Evolutionary conservation across 2,329 filamentous ascomycete genomes (phyloP).

Genomic region (Zymoseptoria crescenta): DNA sequence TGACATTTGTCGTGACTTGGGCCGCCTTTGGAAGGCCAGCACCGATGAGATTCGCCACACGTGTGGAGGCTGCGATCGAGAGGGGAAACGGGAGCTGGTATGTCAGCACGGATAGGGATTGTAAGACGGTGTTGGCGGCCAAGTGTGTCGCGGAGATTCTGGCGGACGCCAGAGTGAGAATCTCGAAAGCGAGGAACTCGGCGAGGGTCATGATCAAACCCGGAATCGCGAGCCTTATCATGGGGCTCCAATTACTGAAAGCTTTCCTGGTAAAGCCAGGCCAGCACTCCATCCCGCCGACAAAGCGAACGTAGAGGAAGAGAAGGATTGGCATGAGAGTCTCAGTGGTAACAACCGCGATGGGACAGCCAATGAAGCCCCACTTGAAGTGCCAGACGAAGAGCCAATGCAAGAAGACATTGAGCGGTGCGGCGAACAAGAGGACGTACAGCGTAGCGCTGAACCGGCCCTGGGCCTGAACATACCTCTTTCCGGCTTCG

Average conservation of each 20-base stretch:
- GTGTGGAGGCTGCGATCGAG: slow-evolving; percentile 78
- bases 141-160: slow-evolving; percentile 72
- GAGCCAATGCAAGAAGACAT: slow-evolving; percentile 71
- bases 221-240: slow-evolving; percentile 80
- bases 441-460: slow-evolving; percentile 75
- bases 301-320: slow-evolving; percentile 63
- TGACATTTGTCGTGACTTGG: slow-evolving; percentile 71
- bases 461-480: slow-evolving; percentile 85
- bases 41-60: slow-evolving; percentile 86
- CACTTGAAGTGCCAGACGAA: slow-evolving; percentile 59
- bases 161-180: slow-evolving; percentile 73
- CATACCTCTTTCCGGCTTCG: slow-evolving; percentile 73
- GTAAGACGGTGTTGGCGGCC: slow-evolving; percentile 79
- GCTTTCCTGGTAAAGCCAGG: slow-evolving; percentile 65
- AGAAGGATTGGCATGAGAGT: slow-evolving; percentile 66
- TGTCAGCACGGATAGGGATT: slow-evolving; percentile 68
- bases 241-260: slow-evolving; percentile 68
- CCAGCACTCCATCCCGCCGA: slow-evolving; percentile 71
- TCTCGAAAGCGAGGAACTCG: slow-evolving; percentile 80
- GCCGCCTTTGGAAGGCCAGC: slow-evolving; percentile 75
- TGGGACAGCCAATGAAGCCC: slow-evolving; percentile 72
- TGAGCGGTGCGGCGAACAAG: slow-evolving; percentile 72
- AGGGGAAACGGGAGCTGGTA: slow-evolving; percentile 92
- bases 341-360: slow-evolving; percentile 68
- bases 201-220: slow-evolving; percentile 92